Evolutionary conservation across 2,329 filamentous ascomycete genomes (phyloP), one percentile per base, ranked within the genome.

Genomic region (Cercospora zeina): DNA sequence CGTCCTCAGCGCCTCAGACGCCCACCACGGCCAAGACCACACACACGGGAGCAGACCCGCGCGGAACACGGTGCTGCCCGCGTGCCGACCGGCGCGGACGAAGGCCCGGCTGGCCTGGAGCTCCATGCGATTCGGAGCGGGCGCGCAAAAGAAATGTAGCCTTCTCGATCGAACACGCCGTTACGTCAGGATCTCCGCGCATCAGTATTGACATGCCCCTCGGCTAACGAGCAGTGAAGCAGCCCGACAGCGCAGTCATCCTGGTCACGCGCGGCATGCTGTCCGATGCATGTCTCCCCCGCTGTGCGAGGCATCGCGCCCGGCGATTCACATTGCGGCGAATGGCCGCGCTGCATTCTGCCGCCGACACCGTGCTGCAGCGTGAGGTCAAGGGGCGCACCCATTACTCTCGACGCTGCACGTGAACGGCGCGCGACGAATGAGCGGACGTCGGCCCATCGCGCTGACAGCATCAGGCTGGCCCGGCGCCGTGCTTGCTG

Each of bases 241-340:
- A 58, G 56, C 64, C 60, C 51, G 21, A 56, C 50, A 36, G 55
- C 34, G 55, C 62, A 59, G 37, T 54, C 57, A 37, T 39, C 39
- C 39, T 54, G 42, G 64, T 66, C 64, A 66, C 64, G 59, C 64
- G 50, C 51, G 60, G 51, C 51, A 30, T 51, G 54, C 57, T 55
- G 30, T 31, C 54, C 19, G 45, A 54, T 54, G 51, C 49, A 61
- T 58, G 58, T 55, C 58, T 62, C 39, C 61, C 63, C 64, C 62
- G 61, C 61, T 62, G 61, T 34, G 42, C 64, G 61, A 51, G 63
- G 61, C 58, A 54, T 59, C 36, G 61, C 57, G 47, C 24, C 42
- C 31, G 31, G 19, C 51, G 39, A 21, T 39, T n/a, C n/a, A n/a
- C n/a, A n/a, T n/a, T 31, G 37, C 54, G 42, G 49, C 62, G 62